Percentiles rank a stretch among this genome's conserved stretches.
These are phyloP conservation scores for Aurantiochytrium sp. DNA, from an alignment of 108 stramenopile genomes.

Conservation along the genomic window DNA sequence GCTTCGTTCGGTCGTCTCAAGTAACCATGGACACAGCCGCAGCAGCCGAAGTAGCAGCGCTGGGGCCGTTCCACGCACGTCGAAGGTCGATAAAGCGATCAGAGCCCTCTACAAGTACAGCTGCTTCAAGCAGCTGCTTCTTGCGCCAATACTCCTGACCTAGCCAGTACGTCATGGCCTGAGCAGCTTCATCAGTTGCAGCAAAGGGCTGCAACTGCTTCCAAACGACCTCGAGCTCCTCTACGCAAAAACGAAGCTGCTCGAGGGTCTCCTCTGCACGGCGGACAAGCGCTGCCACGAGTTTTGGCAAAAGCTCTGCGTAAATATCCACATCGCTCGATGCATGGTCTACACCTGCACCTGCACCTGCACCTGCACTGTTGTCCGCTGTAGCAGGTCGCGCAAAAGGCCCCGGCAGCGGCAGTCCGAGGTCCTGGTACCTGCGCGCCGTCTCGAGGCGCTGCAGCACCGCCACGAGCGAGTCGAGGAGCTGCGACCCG, in stretches of 20 bases:
- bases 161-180: background rate
- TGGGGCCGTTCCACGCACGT: background rate
- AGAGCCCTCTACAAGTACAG: background rate
- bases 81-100: background rate
- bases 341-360: background rate
- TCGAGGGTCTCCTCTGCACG: background rate
- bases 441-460: background rate
- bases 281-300: background rate
- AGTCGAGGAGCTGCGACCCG: background rate
- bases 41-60: no score
- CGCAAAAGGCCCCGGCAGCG: background rate
- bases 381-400: background rate
- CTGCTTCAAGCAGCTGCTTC: background rate
- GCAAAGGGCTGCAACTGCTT: background rate
- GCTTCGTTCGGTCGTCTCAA: no score
- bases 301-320: background rate
- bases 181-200: background rate
- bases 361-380: background rate
- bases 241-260: background rate
- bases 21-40: no score
- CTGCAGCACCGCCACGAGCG: background rate
- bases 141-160: background rate
- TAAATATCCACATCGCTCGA: background rate
- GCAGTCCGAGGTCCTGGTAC: background rate
- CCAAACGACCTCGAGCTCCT: constrained; percentile 11